Percentiles rank a stretch among this genome's conserved stretches.
Evolutionary conservation across 768 basidiomycete genomes (phyloP).

Genomic region (Boletus huronensis): DNA sequence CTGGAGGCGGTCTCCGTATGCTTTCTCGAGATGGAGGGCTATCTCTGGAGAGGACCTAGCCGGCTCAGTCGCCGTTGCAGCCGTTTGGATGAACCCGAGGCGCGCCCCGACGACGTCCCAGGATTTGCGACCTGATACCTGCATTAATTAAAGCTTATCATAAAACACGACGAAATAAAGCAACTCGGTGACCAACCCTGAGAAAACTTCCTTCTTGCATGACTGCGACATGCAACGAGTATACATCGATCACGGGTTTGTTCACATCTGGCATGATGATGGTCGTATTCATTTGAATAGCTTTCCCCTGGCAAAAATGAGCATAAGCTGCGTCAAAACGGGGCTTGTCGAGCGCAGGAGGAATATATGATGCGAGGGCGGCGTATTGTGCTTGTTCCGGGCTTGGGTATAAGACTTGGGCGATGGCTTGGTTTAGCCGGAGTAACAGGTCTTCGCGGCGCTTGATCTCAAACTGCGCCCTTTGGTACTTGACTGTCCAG

Average conservation of each 20-base stretch:
- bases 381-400: constrained; percentile 27
- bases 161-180: background rate
- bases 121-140: constrained; percentile 25
- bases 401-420: constrained; percentile 17
- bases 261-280: constrained; percentile 29
- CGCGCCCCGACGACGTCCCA: constrained; percentile 29
- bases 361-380: constrained; percentile 26
- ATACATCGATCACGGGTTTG: constrained; percentile 28
- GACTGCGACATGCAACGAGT: constrained; percentile 29
- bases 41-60: constrained; percentile 26
- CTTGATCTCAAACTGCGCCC: constrained; percentile 30
- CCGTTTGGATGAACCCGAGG: constrained; percentile 25
- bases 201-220: constrained; percentile 32
- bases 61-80: constrained; percentile 19
- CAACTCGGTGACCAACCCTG: constrained; percentile 20
- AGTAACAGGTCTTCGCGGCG: constrained; percentile 29
- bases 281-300: constrained; percentile 23
- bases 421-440: constrained; percentile 28
- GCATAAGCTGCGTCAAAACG: constrained; percentile 29
- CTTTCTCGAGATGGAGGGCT: constrained; percentile 26
- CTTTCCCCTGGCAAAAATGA: constrained; percentile 28
- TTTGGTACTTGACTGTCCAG: constrained; percentile 20
- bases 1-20: constrained; percentile 28
- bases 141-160: constrained; percentile 2
- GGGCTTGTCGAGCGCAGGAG: constrained; percentile 28